These are phyloP conservation scores for Beauveria scarabaeidicola DNA, from an alignment of 2,329 filamentous ascomycete species.

Conservation along the genomic window DNA sequence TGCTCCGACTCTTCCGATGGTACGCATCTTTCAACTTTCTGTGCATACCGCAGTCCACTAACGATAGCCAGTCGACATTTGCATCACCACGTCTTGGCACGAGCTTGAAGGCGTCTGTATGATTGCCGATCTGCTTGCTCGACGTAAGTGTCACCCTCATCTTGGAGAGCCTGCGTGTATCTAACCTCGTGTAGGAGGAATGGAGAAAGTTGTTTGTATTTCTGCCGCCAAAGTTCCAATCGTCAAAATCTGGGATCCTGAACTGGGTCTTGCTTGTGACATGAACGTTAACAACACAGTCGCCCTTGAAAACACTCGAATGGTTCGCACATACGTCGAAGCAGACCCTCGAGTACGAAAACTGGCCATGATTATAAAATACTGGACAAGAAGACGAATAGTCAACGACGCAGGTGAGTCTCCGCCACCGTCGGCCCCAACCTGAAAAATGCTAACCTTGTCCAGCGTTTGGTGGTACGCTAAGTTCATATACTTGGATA, in stretches of 20 bases:
- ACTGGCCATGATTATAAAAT: constrained; percentile 92
- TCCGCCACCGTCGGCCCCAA: background rate
- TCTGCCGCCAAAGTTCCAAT: constrained; percentile 94
- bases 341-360: constrained; percentile 85
- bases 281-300: constrained; percentile 99
- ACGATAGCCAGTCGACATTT: constrained; percentile 71
- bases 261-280: constrained; percentile 80
- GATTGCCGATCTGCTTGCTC: constrained; percentile 76
- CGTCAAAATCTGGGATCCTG: constrained; percentile 97
- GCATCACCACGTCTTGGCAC: constrained; percentile 86
- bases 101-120: constrained; percentile 84
- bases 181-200: constrained; percentile 63
- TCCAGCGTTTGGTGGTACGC: constrained; percentile 78
- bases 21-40: constrained; percentile 28
- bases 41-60: constrained; percentile 21
- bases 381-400: constrained; percentile 90
- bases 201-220: constrained; percentile 94
- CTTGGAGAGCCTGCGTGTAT: background rate
- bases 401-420: constrained; percentile 89
- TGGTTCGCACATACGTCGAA: constrained; percentile 96
- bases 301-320: constrained; percentile 89
- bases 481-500: constrained; percentile 99
- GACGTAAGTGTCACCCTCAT: constrained; percentile 52
- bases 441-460: constrained; percentile 15
- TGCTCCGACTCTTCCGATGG: constrained; percentile 95